Conservation (phyloP, 192 early-diverging fungal genomes). For the Backusella sp. region DNA sequence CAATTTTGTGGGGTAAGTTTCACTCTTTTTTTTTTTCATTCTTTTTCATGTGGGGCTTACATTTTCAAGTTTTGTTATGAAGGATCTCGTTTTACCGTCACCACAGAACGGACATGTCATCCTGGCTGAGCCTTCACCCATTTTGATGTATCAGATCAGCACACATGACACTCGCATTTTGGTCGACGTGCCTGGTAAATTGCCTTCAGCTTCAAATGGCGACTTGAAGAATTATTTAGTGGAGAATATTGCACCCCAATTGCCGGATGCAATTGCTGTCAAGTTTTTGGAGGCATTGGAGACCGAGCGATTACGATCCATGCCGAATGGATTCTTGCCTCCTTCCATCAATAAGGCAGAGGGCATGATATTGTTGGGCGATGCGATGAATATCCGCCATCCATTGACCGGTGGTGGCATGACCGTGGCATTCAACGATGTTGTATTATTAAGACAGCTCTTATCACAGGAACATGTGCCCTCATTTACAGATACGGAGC, state of each 20-base stretch:
- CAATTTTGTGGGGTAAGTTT: constrained; percentile 31
- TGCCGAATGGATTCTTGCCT: constrained; percentile 91
- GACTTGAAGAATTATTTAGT: constrained; percentile 65
- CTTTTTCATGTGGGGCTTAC: not conserved
- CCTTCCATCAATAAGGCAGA: constrained; percentile 67
- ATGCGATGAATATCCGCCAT: constrained; percentile 96
- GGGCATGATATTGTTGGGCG: constrained; percentile 87
- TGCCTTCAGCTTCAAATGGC: constrained; percentile 69
- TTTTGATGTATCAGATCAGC: constrained; percentile 91
- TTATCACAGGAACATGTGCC: constrained; percentile 45
- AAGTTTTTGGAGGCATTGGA: constrained; percentile 68
- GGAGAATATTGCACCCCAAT: constrained; percentile 61
- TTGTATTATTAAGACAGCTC: constrained; percentile 69
- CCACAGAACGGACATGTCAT: constrained; percentile 91
- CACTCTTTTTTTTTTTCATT: too few species aligned
- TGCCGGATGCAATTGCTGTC: constrained; percentile 63
- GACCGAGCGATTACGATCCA: constrained; percentile 71
- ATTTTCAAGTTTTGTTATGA: constrained; percentile 57
- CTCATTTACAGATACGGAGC: constrained; percentile 45
- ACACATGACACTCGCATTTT: constrained; percentile 85
- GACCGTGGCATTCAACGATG: constrained; percentile 95
- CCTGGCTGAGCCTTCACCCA: constrained; percentile 80
- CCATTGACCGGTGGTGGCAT: constrained; percentile 96
- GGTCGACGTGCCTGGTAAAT: constrained; percentile 87
- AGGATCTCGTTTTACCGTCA: constrained; percentile 71